A percentile compares a stretch with the other conserved stretches of the same genome.
Evolutionary conservation across 2,329 filamentous ascomycete species (phyloP).

Genomic region (Macroventuria anomochaeta): DNA sequence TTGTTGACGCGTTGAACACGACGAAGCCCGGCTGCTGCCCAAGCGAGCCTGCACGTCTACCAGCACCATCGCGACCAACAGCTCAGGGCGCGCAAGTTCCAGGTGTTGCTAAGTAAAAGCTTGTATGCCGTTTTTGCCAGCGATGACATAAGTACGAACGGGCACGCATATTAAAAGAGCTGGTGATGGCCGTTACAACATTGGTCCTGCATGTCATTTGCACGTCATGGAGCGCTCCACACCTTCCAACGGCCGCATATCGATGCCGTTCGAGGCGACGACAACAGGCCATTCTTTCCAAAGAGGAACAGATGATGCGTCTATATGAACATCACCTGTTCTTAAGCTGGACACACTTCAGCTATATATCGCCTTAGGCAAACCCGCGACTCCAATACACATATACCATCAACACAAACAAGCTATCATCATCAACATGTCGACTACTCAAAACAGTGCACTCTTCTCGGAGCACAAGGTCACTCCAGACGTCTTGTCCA

Average conservation of each 20-base stretch:
- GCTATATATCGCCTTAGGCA: neutral
- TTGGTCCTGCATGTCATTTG: slow-evolving; percentile 7
- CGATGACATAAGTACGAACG: neutral
- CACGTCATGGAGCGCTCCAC: slow-evolving; percentile 9
- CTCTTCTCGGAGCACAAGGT: slow-evolving; percentile 21
- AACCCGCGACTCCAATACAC: neutral
- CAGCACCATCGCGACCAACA: neutral
- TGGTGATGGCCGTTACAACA: neutral
- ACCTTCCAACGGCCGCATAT: neutral
- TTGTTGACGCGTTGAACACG: slow-evolving; percentile 1
- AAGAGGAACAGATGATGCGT: slow-evolving; percentile 3
- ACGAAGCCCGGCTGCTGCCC: neutral
- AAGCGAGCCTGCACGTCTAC: neutral
- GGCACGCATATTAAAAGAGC: neutral
- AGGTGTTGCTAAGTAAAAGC: neutral
- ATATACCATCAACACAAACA: neutral
- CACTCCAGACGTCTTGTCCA: slow-evolving; percentile 27
- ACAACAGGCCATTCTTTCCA: slow-evolving; percentile 11
- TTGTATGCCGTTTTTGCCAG: neutral
- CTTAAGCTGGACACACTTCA: neutral
- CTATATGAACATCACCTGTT: neutral
- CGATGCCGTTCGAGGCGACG: neutral
- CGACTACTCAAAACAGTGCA: slow-evolving; percentile 3
- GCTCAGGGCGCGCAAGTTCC: neutral
- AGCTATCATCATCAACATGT: neutral